Evolutionary conservation across 2,329 filamentous ascomycete species (phyloP).

Genomic region (Fusarium sp.): DNA sequence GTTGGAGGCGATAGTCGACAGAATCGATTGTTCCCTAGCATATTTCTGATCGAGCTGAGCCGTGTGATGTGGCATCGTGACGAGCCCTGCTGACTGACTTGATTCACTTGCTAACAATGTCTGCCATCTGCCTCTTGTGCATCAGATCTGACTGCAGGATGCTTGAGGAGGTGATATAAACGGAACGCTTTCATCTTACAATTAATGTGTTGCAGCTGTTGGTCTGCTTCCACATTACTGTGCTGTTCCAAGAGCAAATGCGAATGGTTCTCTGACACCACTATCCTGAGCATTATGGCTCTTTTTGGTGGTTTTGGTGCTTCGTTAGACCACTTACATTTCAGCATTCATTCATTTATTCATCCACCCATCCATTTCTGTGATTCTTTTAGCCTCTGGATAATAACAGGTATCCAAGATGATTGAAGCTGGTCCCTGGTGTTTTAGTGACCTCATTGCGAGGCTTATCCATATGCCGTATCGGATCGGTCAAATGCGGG

Average conservation of each 20-base stretch:
- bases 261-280: constrained; percentile 72
- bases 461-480: constrained; percentile 13
- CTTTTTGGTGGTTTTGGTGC: constrained; percentile 61
- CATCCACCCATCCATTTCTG: too few species aligned
- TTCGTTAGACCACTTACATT: constrained; percentile 75
- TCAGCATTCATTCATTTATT: not conserved
- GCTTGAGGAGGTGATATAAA: not conserved
- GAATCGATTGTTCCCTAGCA: constrained; percentile 43
- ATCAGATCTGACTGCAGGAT: not conserved
- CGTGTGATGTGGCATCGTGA: constrained; percentile 40
- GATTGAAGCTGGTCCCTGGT: not conserved
- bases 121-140: not conserved
- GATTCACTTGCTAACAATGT: constrained; percentile 22
- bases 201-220: constrained; percentile 65
- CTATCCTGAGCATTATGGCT: constrained; percentile 44
- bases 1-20: constrained; percentile 40
- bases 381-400: not conserved
- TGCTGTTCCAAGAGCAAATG: constrained; percentile 65
- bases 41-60: constrained; percentile 16
- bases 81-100: not conserved
- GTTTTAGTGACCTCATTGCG: not conserved
- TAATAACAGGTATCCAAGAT: not conserved
- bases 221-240: constrained; percentile 66
- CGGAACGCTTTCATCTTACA: constrained; percentile 56
- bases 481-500: constrained; percentile 30